Conservation (phyloP, 805 yeast genomes). For the Candida ficus region DNA sequence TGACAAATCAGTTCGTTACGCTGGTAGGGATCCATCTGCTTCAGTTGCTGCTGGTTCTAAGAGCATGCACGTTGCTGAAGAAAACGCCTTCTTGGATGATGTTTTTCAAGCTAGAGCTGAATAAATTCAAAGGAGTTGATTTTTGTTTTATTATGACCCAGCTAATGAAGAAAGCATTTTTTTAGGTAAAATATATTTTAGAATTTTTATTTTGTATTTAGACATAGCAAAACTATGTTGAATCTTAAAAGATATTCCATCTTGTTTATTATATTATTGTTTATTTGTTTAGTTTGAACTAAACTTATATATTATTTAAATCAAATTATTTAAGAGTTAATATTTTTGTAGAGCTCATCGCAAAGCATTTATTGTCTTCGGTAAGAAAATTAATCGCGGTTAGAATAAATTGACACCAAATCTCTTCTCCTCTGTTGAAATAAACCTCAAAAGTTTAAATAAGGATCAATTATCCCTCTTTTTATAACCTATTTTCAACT, state of each 20-base stretch:
- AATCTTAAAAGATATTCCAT: background rate
- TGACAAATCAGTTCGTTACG: slow-evolving; percentile 63
- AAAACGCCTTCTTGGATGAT: slow-evolving; percentile 76
- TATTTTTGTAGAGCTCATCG: too few species aligned
- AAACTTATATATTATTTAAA: slow-evolving; percentile 3
- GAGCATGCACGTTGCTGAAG: slow-evolving; percentile 82
- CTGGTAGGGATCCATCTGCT: slow-evolving; percentile 98
- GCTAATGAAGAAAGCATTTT: background rate
- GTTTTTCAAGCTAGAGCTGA: slow-evolving; percentile 43
- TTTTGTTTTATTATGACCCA: background rate
- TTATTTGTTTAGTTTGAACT: background rate
- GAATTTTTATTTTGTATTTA: background rate
- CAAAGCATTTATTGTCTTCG: too few species aligned
- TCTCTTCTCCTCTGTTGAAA: background rate
- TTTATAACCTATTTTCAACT: too few species aligned
- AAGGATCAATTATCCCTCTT: background rate
- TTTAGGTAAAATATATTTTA: background rate
- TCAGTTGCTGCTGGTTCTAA: slow-evolving; percentile 98
- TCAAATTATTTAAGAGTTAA: background rate
- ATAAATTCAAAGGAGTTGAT: background rate
- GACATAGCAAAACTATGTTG: too few species aligned
- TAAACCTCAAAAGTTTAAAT: too few species aligned
- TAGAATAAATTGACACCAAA: background rate
- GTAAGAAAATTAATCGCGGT: background rate
- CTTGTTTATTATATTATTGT: slow-evolving; percentile 1